Conservation (phyloP, 2,329 filamentous ascomycete species). For the Alternaria solani region DNA sequence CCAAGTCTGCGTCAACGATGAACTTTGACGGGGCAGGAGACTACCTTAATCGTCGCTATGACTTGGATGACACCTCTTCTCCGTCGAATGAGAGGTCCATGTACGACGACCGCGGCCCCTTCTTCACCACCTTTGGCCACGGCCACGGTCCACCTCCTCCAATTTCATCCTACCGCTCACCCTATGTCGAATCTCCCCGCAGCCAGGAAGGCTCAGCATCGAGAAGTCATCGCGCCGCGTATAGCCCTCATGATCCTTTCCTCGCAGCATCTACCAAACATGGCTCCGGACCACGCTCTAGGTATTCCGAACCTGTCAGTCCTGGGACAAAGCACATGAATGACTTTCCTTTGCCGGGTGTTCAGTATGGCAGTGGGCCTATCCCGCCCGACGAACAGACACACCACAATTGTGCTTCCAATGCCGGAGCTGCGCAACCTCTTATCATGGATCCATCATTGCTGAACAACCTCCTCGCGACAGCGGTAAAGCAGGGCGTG, state of each 20-base stretch:
- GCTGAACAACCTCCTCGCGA: slow-evolving; percentile 28
- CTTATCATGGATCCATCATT: slow-evolving; percentile 21
- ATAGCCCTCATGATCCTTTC: background rate
- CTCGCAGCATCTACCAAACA: background rate
- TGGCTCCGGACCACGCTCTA: slow-evolving; percentile 7
- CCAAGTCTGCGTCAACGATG: slow-evolving; percentile 29
- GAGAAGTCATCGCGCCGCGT: slow-evolving; percentile 2
- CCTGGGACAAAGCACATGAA: slow-evolving; percentile 12
- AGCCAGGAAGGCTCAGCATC: slow-evolving; percentile 14
- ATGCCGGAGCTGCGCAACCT: background rate
- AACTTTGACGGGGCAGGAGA: slow-evolving; percentile 43
- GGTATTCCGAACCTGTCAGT: slow-evolving; percentile 20
- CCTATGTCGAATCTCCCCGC: slow-evolving; percentile 23
- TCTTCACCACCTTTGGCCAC: background rate
- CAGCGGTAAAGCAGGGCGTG: slow-evolving; percentile 34
- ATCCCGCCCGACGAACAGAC: slow-evolving; percentile 23
- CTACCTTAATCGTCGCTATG: slow-evolving; percentile 18
- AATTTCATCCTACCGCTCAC: slow-evolving; percentile 15
- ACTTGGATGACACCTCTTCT: slow-evolving; percentile 23
- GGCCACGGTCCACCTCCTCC: slow-evolving; percentile 12
- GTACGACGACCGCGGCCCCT: slow-evolving; percentile 29
- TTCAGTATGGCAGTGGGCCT: slow-evolving; percentile 42
- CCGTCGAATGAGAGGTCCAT: slow-evolving; percentile 1
- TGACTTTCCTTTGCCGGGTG: slow-evolving; percentile 17
- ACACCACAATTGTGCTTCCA: background rate